Conservation (phyloP, 164 flowering plant species). For the Aristolochia californica region DNA sequence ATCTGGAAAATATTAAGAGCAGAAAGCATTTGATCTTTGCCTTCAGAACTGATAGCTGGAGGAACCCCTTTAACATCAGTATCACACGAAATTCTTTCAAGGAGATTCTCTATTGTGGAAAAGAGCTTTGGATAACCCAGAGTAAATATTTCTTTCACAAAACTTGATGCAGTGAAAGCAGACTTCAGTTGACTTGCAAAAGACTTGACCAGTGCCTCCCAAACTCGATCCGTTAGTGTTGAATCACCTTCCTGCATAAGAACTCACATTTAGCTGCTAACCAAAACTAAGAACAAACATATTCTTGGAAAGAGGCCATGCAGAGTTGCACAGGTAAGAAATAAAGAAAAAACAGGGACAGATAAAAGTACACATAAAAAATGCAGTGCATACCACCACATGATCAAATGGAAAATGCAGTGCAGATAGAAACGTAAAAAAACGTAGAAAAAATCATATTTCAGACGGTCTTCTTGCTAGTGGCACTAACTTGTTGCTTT, state of each 20-base stretch:
- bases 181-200: constrained; percentile 90
- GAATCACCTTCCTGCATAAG: constrained; percentile 74
- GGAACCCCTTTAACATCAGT: constrained; percentile 91
- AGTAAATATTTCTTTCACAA: constrained; percentile 86
- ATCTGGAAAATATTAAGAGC: constrained; percentile 79
- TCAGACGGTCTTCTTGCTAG: no score
- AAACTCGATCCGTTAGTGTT: constrained; percentile 78
- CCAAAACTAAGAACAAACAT: background rate
- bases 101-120: constrained; percentile 69
- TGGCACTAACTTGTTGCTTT: no score
- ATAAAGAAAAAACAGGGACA: no score
- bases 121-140: constrained; percentile 82
- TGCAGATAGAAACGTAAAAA: no score
- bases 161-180: constrained; percentile 85
- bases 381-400: no score
- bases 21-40: constrained; percentile 71
- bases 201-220: constrained; percentile 90
- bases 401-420: no score
- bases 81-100: constrained; percentile 83
- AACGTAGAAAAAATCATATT: no score
- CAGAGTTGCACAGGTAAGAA: no score
- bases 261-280: constrained; percentile 1
- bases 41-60: constrained; percentile 68
- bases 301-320: no score
- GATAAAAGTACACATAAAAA: no score